Conservation (phyloP, 805 yeast species). For the Candida corydali region DNA sequence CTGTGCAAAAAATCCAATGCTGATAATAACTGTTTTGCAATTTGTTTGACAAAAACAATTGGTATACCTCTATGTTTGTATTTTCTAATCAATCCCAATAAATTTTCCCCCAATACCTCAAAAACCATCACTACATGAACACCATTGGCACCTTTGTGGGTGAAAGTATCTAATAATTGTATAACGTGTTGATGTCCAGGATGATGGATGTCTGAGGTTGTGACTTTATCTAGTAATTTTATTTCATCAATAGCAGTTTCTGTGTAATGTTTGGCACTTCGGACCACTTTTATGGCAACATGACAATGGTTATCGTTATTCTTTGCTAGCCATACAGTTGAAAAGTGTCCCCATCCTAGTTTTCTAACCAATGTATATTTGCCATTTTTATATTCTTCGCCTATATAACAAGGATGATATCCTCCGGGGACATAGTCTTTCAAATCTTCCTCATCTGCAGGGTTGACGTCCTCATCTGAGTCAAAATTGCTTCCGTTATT, state of each 20-base stretch:
- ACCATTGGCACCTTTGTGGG: constrained; percentile 88
- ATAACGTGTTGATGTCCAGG: constrained; percentile 83
- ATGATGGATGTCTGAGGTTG: constrained; percentile 60
- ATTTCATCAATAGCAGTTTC: constrained; percentile 95
- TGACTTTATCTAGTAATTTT: constrained; percentile 64
- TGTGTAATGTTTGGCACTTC: constrained; percentile 85
- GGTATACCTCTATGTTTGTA: constrained; percentile 82
- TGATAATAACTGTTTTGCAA: constrained; percentile 70
- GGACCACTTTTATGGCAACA: constrained; percentile 92
- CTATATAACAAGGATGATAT: constrained; percentile 89
- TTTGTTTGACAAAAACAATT: constrained; percentile 67
- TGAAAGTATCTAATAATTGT: constrained; percentile 75
- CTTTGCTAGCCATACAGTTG: constrained; percentile 90
- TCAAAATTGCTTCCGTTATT: too few relatives aligned
- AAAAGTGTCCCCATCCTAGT: constrained; percentile 98
- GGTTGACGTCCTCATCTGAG: constrained; percentile 23
- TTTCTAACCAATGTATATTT: constrained; percentile 81
- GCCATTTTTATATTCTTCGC: constrained; percentile 75
- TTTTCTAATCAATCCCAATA: constrained; percentile 77
- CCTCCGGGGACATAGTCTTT: constrained; percentile 91
- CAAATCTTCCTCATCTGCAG: constrained; percentile 73
- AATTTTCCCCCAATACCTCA: constrained; percentile 92
- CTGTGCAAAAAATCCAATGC: constrained; percentile 72
- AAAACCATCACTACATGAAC: constrained; percentile 94
- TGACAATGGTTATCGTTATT: constrained; percentile 54